These are phyloP conservation scores for Glaciozyma antarctica DNA, from an alignment of 768 basidiomycete species.

Conservation along the genomic window DNA sequence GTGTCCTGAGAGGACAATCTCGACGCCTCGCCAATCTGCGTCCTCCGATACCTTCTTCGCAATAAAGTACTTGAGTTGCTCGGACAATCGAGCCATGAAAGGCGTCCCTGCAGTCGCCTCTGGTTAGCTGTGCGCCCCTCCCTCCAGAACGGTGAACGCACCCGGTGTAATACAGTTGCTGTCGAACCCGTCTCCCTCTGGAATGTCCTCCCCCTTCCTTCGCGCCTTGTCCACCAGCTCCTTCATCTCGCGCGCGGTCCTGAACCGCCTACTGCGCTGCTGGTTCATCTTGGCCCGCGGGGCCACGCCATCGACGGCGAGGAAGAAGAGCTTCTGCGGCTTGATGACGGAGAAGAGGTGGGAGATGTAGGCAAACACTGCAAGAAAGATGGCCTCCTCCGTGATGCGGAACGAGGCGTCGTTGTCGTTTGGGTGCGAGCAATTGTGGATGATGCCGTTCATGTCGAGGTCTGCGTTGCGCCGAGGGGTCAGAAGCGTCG, in stretches of 20 bases:
- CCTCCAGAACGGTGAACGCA: slow-evolving; percentile 39
- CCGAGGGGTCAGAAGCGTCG: slow-evolving; percentile 23
- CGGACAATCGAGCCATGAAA: slow-evolving; percentile 89
- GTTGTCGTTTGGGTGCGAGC: slow-evolving; percentile 94
- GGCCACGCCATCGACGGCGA: slow-evolving; percentile 96
- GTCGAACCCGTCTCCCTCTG: slow-evolving; percentile 82
- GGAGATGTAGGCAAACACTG: slow-evolving; percentile 94
- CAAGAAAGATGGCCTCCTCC: slow-evolving; percentile 94
- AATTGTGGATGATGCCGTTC: slow-evolving; percentile 57
- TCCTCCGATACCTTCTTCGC: slow-evolving; percentile 98
- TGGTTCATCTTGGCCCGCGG: slow-evolving; percentile 99
- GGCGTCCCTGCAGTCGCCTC: slow-evolving; percentile 57
- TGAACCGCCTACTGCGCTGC: slow-evolving; percentile 83
- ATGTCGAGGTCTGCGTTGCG: slow-evolving; percentile 74
- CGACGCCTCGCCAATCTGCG: slow-evolving; percentile 81
- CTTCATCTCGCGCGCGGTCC: slow-evolving; percentile 84
- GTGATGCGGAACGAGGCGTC: slow-evolving; percentile 91
- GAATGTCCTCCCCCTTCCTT: slow-evolving; percentile 79
- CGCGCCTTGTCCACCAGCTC: slow-evolving; percentile 79
- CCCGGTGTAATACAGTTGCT: slow-evolving; percentile 98
- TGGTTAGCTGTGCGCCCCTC: background rate
- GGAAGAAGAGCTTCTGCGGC: slow-evolving; percentile 94
- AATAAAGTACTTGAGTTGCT: slow-evolving; percentile 86
- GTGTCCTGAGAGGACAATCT: slow-evolving; percentile 90
- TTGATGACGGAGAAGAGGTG: slow-evolving; percentile 94